Conservation (phyloP, 495 filamentous ascomycete genomes). For the Penicillium desertorum region DNA sequence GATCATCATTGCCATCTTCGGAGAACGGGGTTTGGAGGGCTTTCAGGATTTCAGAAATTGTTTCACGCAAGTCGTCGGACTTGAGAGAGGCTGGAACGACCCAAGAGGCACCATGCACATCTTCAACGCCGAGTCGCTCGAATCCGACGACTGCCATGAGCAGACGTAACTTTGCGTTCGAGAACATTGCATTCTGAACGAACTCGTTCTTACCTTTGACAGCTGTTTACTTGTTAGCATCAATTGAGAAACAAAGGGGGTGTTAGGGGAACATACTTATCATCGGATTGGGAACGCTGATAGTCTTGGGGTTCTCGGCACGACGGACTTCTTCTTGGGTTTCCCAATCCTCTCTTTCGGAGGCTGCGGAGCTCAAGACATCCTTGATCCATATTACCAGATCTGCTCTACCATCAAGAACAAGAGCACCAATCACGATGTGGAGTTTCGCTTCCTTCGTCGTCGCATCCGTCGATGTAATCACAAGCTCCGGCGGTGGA, state of each 20-base stretch:
- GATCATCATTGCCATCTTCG: conserved; percentile 64
- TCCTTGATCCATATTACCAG: conserved; percentile 80
- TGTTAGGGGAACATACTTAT: conserved; percentile 38
- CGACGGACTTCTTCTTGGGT: conserved; percentile 59
- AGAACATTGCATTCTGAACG: conserved; percentile 73
- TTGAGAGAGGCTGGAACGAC: conserved; percentile 66
- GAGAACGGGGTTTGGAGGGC: conserved; percentile 70
- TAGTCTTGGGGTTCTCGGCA: conserved; percentile 40
- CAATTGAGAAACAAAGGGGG: neutral
- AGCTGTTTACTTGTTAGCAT: conserved; percentile 40
- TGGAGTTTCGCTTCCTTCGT: conserved; percentile 68
- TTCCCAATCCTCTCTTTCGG: conserved; percentile 81
- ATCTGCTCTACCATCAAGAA: conserved; percentile 72
- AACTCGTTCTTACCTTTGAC: conserved; percentile 69
- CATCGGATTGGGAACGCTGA: conserved; percentile 39
- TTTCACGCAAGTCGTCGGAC: conserved; percentile 61
- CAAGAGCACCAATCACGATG: conserved; percentile 72
- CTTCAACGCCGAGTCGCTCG: conserved; percentile 62
- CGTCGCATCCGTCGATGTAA: conserved; percentile 61
- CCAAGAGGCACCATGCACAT: conserved; percentile 78
- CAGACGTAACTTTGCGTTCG: conserved; percentile 85
- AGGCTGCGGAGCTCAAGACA: conserved; percentile 62
- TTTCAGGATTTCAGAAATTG: conserved; percentile 62
- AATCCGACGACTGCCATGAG: conserved; percentile 77
- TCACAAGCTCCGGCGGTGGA: conserved; percentile 74